A percentile compares a stretch with the other conserved stretches of the same genome.
Evolutionary conservation across 1,284 basidiomycete genomes (phyloP).

Genomic region (Ganoderma sp.): DNA sequence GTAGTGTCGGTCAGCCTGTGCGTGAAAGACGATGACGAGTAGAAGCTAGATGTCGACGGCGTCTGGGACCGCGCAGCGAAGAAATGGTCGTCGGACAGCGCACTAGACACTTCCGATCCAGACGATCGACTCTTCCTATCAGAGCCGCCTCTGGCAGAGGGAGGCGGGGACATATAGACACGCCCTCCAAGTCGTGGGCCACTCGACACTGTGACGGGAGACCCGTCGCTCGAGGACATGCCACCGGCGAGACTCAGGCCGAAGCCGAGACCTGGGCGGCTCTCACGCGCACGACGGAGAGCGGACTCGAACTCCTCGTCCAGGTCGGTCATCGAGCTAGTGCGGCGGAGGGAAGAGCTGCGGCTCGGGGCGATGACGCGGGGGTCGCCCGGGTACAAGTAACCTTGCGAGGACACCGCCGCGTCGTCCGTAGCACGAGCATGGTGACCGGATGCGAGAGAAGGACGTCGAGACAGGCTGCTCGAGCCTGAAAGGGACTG

Average conservation of each 20-base stretch:
- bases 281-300: constrained; percentile 50
- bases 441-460: constrained; percentile 60
- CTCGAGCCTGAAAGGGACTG: constrained; percentile 52
- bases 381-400: constrained; percentile 70
- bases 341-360: constrained; percentile 64
- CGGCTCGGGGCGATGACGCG: constrained; percentile 71
- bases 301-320: constrained; percentile 69
- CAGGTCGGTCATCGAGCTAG: constrained; percentile 77
- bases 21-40: constrained; percentile 42
- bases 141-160: constrained; percentile 50
- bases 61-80: constrained; percentile 52
- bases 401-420: constrained; percentile 64
- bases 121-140: constrained; percentile 39
- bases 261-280: constrained; percentile 54
- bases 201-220: constrained; percentile 63
- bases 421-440: constrained; percentile 72
- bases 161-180: constrained; percentile 67
- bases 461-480: constrained; percentile 50
- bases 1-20: constrained; percentile 32
- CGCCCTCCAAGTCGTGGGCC: constrained; percentile 57
- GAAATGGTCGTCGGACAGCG: constrained; percentile 63
- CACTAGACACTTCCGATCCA: constrained; percentile 42
- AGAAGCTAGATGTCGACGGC: constrained; percentile 41
- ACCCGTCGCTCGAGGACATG: constrained; percentile 47
- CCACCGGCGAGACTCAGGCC: constrained; percentile 49